Evolutionary conservation across 108 stramenopile species (phyloP), one percentile per base, ranked within the genome.

Genomic region (Skeletonema tropicum): DNA sequence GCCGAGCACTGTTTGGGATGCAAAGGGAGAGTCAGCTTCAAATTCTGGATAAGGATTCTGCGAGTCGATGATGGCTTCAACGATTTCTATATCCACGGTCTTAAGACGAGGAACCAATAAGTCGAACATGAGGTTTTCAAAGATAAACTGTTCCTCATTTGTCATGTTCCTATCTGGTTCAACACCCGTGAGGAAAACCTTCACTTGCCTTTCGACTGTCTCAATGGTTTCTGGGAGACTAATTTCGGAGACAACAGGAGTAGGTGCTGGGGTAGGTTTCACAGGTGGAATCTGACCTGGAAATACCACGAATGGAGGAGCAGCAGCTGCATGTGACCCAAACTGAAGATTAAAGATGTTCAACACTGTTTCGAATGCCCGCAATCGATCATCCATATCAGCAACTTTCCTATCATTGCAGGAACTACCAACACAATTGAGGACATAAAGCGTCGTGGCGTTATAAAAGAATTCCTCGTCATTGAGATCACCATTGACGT

Each of bases 331-430:
- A 49, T 74, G 52, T 39, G 80, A 70, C 21, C 66, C 72, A 60
- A 81, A 81, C 36, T 81, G 80, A 36, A 81, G 68, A 21, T 60
- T 58, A 29, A 83, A 69, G 17, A 46, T 62, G n/a, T 65, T 41
- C 38, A 83, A 41, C 19, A 83, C 77, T 68, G 65, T 83, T 64
- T 83, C 77, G 49, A 83, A 83, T 25, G 64, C 66, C 12, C 77
- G 66, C 29, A 79, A 31, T 13, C 82, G 82, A 36, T 19, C 73
- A 58, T 73, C 77, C 60, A 74, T 46, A 55, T 79, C 82, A 29
- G 63, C 21, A 9, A 79, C 33, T 11, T 42, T 26, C 23, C 25
- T 62, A 8, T 41, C 38, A 5, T 23, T 60, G 46, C 77, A 83
- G n/a, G 52, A 49, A 17, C 64, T 46, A 11, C 29, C 52, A 10